Percentiles rank a stretch among this genome's conserved stretches.
Conservation (phyloP, 768 basidiomycete genomes). For the Suillus americanus region DNA sequence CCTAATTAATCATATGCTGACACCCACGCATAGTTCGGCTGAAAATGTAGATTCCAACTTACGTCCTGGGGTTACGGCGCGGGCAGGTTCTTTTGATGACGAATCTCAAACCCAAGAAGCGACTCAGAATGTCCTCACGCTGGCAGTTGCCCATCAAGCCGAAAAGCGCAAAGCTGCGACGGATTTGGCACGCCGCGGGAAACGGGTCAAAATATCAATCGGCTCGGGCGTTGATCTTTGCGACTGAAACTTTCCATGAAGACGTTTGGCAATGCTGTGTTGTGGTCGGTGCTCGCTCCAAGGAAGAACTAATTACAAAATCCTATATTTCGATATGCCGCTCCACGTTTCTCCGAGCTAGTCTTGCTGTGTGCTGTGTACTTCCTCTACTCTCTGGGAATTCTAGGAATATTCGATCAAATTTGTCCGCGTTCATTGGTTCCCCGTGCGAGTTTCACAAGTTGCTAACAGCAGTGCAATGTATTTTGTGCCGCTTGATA, state of each 20-base stretch:
- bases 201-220: slow-evolving; percentile 75
- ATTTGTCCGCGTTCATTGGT: background rate
- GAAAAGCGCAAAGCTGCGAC: slow-evolving; percentile 34
- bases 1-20: background rate
- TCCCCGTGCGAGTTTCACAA: background rate
- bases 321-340: background rate
- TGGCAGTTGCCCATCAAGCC: slow-evolving; percentile 15
- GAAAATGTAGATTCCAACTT: background rate
- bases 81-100: slow-evolving; percentile 11
- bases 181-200: slow-evolving; percentile 28
- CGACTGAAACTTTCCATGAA: slow-evolving; percentile 44
- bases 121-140: slow-evolving; percentile 29
- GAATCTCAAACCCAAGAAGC: slow-evolving; percentile 43
- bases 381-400: background rate
- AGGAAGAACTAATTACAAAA: background rate
- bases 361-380: background rate
- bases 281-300: background rate
- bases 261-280: slow-evolving; percentile 5
- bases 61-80: background rate
- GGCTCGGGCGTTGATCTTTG: slow-evolving; percentile 70
- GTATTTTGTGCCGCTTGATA: background rate
- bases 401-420: background rate
- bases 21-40: background rate
- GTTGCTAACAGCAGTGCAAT: background rate
- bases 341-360: background rate